Base-by-base conservation (phyloP, 768 basidiomycete species). In the Piloderma croceum region DNA sequence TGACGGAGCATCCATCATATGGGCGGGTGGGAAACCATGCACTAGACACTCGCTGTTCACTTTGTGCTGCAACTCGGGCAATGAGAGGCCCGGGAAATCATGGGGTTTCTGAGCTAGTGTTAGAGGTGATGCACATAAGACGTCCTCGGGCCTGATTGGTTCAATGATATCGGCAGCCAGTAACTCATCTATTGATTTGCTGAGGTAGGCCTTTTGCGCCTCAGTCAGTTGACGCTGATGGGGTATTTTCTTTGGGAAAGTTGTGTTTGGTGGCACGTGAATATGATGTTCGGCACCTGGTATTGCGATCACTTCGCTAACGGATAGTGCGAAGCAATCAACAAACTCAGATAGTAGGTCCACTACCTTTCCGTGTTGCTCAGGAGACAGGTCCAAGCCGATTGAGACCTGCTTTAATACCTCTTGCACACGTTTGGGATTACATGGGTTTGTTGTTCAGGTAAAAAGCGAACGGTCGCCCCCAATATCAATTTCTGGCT, bases 31-130 rank as follows among this genome's bases (percentile, higher is more conserved):
- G 6, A 63, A 37, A 1, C 61, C 63, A 5, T 51, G 42, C 6
- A 29, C 48, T 0, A 53, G 41, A 37, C 65, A 68, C 34, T 64
- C 36, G 17, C 65, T 53, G 38, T 70, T 68, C 2, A 66, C 53
- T 0, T 24, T 10, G 23, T 60, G 55, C 29, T 59, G 49, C 0
- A 71, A 57, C 25, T 69, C 64, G 2, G 64, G 62, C 1, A 62
- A 24, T 0, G 57, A 49, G 1, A 69, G 36, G 0, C 67, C 63
- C 0, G 42, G 49, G 0, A 50, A 48, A 4, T 61, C 52, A 15
- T 65, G 62, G 4, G 48, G 60, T 38, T 73, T 73, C 41, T 60
- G 51, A 0, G 63, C 65, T 0, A 74, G 47, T 0, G 56, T 65
- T 0, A 59, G 67, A 0, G 55, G 56, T 0, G 57, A 48, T 0